These are phyloP conservation scores for Apium graveolens DNA, from an alignment of 129 eudicot species.

Conservation along the genomic window DNA sequence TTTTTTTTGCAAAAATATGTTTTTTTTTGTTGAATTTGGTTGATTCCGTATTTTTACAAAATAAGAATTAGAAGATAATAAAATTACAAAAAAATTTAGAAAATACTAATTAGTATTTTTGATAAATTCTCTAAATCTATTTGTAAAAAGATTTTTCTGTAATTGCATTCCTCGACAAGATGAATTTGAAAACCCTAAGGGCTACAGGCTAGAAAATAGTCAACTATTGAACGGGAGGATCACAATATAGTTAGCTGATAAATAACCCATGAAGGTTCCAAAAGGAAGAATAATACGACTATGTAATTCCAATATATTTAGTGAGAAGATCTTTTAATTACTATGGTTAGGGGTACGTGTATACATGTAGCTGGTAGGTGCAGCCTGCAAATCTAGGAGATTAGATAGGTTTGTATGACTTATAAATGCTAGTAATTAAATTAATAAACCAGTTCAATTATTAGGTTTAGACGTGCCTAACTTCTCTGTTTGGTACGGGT, in stretches of 20 bases:
- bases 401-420: not conserved
- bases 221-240: not conserved
- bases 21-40: too few species aligned
- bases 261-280: not conserved
- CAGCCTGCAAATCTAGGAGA: not conserved
- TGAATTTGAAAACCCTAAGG: too few species aligned
- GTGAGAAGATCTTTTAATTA: not conserved
- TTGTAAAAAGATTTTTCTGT: too few species aligned
- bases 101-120: too few species aligned
- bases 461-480: constrained; percentile 1
- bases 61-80: too few species aligned
- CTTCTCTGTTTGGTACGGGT: not conserved
- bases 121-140: too few species aligned
- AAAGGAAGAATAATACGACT: not conserved
- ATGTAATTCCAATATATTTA: not conserved
- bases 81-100: too few species aligned
- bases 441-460: not conserved
- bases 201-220: too few species aligned
- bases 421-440: not conserved
- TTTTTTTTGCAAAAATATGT: too few species aligned
- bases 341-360: not conserved
- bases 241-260: not conserved
- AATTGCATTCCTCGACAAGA: not conserved
- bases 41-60: too few species aligned
- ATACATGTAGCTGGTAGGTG: not conserved